Conservation (phyloP, 1,139 yeast species). For the Yamadazyma sp. region DNA sequence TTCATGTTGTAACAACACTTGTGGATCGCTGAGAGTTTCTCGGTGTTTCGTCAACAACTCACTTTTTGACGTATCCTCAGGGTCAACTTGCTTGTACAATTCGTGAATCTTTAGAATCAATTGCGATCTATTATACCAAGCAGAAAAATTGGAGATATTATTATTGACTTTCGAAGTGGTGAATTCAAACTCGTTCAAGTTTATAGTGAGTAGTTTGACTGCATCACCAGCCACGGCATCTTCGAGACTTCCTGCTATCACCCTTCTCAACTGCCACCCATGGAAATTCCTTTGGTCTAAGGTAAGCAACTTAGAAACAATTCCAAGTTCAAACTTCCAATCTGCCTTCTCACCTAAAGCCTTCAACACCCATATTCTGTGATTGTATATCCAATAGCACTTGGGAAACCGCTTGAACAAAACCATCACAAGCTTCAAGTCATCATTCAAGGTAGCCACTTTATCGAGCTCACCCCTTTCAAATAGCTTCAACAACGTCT, state of each 20-base stretch:
- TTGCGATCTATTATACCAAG: slow-evolving; percentile 90
- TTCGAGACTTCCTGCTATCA: slow-evolving; percentile 52
- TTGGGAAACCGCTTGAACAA: slow-evolving; percentile 73
- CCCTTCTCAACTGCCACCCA: slow-evolving; percentile 93
- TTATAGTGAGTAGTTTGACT: slow-evolving; percentile 19
- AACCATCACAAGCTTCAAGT: slow-evolving; percentile 59
- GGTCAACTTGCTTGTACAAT: slow-evolving; percentile 13
- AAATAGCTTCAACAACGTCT: slow-evolving; percentile 49
- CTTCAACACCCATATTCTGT: slow-evolving; percentile 78
- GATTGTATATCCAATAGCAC: slow-evolving; percentile 97
- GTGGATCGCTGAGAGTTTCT: slow-evolving; percentile 24
- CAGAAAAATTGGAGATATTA: slow-evolving; percentile 89
- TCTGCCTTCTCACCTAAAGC: slow-evolving; percentile 49
- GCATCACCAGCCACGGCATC: slow-evolving; percentile 10
- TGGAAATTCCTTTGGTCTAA: slow-evolving; percentile 85
- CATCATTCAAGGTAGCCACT: slow-evolving; percentile 50
- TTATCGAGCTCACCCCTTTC: slow-evolving; percentile 16
- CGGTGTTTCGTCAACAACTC: slow-evolving; percentile 15
- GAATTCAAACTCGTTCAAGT: slow-evolving; percentile 63
- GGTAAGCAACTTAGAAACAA: slow-evolving; percentile 67
- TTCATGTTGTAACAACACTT: slow-evolving; percentile 53
- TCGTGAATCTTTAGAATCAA: slow-evolving; percentile 56
- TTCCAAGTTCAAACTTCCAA: slow-evolving; percentile 68
- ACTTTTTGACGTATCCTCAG: slow-evolving; percentile 19
- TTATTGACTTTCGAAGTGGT: slow-evolving; percentile 77